Evolutionary conservation across 768 basidiomycete species (phyloP).

Genomic region (Tulasnella sp.): DNA sequence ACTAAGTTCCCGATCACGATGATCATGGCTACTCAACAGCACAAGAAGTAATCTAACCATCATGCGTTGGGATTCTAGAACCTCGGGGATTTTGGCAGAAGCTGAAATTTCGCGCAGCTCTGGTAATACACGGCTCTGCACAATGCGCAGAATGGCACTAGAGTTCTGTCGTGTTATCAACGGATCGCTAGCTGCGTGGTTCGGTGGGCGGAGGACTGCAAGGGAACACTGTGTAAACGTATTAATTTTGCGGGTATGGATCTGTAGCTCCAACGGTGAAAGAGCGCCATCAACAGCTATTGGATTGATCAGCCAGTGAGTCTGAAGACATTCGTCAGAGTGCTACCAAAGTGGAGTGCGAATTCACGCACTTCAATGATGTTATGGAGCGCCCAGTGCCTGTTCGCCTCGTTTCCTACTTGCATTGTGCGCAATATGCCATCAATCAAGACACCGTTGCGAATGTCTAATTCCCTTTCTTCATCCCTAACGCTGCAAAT

Average conservation of each 20-base stretch:
- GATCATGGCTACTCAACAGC: constrained; percentile 11
- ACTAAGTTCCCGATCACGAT: constrained; percentile 1
- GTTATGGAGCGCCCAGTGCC: constrained; percentile 40
- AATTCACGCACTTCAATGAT: constrained; percentile 35
- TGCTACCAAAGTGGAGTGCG: background rate
- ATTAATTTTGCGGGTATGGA: constrained; percentile 38
- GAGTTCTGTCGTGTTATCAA: constrained; percentile 19
- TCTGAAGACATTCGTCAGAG: background rate
- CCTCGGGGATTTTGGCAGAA: constrained; percentile 19
- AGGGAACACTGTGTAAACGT: constrained; percentile 28
- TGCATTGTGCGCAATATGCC: constrained; percentile 36
- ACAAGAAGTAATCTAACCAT: constrained; percentile 36
- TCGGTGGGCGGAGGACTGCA: constrained; percentile 21
- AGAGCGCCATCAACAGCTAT: constrained; percentile 15
- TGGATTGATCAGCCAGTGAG: constrained; percentile 2
- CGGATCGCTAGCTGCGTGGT: constrained; percentile 4
- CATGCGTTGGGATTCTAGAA: constrained; percentile 28
- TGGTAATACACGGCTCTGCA: constrained; percentile 38
- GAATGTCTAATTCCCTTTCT: constrained; percentile 21
- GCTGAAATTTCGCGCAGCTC: constrained; percentile 33
- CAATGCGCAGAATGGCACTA: constrained; percentile 26
- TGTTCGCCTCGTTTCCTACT: constrained; percentile 32
- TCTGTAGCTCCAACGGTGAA: constrained; percentile 29
- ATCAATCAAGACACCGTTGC: constrained; percentile 37
- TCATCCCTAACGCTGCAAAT: background rate